Percentiles rank a stretch among this genome's conserved stretches.
phyloP scores from a whole-genome alignment of 2,329 filamentous ascomycete species.

The Chrysoporthe cubensis region DNA sequence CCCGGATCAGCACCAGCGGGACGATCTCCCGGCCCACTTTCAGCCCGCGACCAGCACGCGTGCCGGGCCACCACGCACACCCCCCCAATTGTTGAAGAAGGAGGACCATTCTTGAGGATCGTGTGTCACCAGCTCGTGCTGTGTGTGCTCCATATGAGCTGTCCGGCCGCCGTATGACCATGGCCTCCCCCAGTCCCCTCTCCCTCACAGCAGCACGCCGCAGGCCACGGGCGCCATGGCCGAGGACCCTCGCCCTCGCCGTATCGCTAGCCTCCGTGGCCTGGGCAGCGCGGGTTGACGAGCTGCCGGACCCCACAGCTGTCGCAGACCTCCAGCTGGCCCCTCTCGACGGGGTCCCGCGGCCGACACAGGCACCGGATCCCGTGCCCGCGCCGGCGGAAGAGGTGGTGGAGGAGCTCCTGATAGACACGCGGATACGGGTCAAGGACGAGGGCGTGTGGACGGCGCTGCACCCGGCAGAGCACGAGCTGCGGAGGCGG shows the following conservation, averaged over 20 bases:
- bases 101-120: no score
- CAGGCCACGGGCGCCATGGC: constrained; percentile 37
- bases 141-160: constrained; percentile 30
- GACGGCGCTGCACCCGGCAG: constrained; percentile 42
- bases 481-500: constrained; percentile 34
- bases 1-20: constrained; percentile 6
- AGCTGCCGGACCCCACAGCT: constrained; percentile 33
- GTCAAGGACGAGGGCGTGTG: constrained; percentile 40
- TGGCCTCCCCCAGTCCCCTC: constrained; percentile 31
- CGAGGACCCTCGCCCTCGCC: constrained; percentile 30
- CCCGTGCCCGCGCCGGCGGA: constrained; percentile 32
- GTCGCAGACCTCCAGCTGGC: constrained; percentile 31
- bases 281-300: constrained; percentile 31
- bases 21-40: not conserved
- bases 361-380: constrained; percentile 28
- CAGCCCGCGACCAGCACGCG: not conserved
- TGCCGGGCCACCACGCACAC: no score
- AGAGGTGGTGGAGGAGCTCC: constrained; percentile 38
- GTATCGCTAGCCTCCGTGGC: constrained; percentile 34
- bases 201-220: constrained; percentile 17
- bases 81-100: no score
- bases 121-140: constrained; percentile 34
- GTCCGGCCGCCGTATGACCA: constrained; percentile 35
- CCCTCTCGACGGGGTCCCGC: constrained; percentile 9
- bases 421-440: constrained; percentile 43